A percentile compares a stretch with the other conserved stretches of the same genome.
Conservation (phyloP, 371 early-diverging fungal genomes). For the Mortierella sp. region DNA sequence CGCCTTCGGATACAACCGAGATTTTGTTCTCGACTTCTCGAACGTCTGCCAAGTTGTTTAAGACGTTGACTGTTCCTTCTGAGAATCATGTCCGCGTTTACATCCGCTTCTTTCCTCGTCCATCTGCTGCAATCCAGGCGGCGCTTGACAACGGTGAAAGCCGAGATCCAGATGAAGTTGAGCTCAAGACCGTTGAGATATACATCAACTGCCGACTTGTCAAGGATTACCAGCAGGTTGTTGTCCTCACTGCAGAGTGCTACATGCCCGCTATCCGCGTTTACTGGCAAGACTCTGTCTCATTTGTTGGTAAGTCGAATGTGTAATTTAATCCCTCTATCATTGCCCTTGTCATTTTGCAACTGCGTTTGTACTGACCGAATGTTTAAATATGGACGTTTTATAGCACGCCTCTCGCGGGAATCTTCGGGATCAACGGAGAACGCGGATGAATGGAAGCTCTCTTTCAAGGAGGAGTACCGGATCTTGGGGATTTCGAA, state of each 20-base stretch:
- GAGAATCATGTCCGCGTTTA: constrained; percentile 74
- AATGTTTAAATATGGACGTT: neutral
- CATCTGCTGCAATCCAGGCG: constrained; percentile 57
- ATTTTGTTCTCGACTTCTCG: constrained; percentile 80
- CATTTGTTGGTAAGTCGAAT: constrained; percentile 58
- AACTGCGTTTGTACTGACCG: neutral
- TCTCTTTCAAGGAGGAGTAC: constrained; percentile 49
- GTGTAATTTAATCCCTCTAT: neutral
- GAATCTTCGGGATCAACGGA: constrained; percentile 20
- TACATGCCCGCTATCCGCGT: constrained; percentile 65
- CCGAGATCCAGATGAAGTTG: constrained; percentile 58
- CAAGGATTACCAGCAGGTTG: constrained; percentile 80
- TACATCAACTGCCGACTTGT: constrained; percentile 82
- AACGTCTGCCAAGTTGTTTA: constrained; percentile 77
- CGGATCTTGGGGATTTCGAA: constrained; percentile 64
- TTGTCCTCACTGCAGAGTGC: constrained; percentile 71
- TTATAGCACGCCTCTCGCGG: constrained; percentile 36
- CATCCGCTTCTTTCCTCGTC: constrained; percentile 70
- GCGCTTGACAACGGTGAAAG: constrained; percentile 44
- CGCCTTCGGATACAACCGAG: constrained; percentile 70
- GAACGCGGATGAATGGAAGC: constrained; percentile 51
- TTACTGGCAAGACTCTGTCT: constrained; percentile 50
- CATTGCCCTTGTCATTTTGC: neutral
- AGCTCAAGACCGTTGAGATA: constrained; percentile 73
- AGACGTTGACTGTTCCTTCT: constrained; percentile 72